phyloP scores from a whole-genome alignment of 116 monocot genomes.

The Trichopus zeylanicus region DNA sequence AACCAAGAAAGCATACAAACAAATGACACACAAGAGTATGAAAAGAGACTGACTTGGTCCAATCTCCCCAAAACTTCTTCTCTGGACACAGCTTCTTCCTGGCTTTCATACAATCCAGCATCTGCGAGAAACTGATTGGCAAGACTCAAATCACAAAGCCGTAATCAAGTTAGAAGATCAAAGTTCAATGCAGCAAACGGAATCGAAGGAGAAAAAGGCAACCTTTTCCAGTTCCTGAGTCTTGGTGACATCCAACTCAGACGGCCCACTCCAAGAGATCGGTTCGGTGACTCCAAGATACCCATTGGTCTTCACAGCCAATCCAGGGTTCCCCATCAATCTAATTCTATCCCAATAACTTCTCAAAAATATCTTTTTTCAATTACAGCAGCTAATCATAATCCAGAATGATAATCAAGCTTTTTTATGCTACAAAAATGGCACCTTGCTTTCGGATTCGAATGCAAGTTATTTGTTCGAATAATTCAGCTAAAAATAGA shows the following conservation, averaged over 20 bases:
- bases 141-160: constrained; percentile 4
- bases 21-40: constrained; percentile 1
- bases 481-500: background rate
- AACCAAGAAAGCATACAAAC: background rate
- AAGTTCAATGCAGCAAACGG: background rate
- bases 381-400: background rate
- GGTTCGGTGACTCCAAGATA: constrained; percentile 89
- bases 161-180: background rate
- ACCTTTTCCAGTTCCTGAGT: constrained; percentile 91
- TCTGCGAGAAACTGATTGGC: constrained; percentile 63
- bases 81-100: constrained; percentile 75
- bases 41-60: constrained; percentile 49
- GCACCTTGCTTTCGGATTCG: too few species aligned
- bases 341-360: background rate
- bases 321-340: constrained; percentile 37
- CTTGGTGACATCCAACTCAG: constrained; percentile 57
- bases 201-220: constrained; percentile 7
- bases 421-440: background rate
- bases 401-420: background rate
- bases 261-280: constrained; percentile 63
- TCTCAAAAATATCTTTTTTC: background rate
- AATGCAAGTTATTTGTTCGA: background rate
- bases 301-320: constrained; percentile 33
- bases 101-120: constrained; percentile 81
- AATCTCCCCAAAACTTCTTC: constrained; percentile 89